These are phyloP conservation scores for Strigomonas galati DNA, from an alignment of 208 protist genomes.

Conservation along the genomic window DNA sequence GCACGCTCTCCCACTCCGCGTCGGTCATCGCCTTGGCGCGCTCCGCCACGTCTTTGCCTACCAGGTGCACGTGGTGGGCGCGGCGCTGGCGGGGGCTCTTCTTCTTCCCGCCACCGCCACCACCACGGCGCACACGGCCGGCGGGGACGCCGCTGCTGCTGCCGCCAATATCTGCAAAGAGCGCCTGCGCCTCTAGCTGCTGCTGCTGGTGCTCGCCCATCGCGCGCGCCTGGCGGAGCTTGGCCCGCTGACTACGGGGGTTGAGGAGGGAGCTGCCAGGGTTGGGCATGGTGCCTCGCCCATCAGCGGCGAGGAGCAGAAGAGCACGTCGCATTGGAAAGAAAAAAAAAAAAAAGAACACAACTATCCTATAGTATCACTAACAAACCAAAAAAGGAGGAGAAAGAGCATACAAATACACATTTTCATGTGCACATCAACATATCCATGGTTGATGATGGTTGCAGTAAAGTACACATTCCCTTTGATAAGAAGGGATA, in stretches of 20 bases:
- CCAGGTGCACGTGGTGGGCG: slow-evolving; percentile 25
- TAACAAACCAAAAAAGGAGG: background rate
- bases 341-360: background rate
- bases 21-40: slow-evolving; percentile 69
- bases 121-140: background rate
- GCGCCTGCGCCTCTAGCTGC: slow-evolving; percentile 54
- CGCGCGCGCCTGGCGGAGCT: slow-evolving; percentile 36
- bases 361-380: no score
- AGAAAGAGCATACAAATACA: background rate
- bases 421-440: no score
- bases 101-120: background rate
- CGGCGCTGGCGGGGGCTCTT: slow-evolving; percentile 28
- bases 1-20: slow-evolving; percentile 73
- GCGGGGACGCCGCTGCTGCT: background rate
- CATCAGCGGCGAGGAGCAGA: background rate
- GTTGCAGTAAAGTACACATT: no score
- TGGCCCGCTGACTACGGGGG: slow-evolving; percentile 57
- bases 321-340: background rate
- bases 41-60: slow-evolving; percentile 56
- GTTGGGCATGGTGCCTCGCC: slow-evolving; percentile 21
- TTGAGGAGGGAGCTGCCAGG: slow-evolving; percentile 70
- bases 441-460: no score
- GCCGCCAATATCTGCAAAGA: slow-evolving; percentile 53
- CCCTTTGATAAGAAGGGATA: no score
- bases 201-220: slow-evolving; percentile 23